These are phyloP conservation scores for Phytophthora pisi DNA, from an alignment of 352 stramenopile genomes.

Conservation along the genomic window DNA sequence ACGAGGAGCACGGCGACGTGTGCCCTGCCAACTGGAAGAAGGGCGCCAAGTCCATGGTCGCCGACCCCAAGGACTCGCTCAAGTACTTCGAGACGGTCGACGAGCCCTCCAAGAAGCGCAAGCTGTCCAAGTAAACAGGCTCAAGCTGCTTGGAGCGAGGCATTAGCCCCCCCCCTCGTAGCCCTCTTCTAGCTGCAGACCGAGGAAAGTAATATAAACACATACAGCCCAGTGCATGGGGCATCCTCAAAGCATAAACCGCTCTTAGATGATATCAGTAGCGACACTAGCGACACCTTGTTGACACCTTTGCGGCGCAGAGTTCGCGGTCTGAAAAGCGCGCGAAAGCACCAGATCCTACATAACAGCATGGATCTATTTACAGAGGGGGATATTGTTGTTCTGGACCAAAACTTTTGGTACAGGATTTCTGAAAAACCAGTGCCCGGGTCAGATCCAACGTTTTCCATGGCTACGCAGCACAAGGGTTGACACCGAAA, in stretches of 20 bases:
- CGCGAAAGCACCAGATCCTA: background rate
- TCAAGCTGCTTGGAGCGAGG: too few relatives aligned
- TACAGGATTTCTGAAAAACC: too few relatives aligned
- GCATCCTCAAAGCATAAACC: background rate
- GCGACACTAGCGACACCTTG: too few relatives aligned
- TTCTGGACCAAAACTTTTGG: too few relatives aligned
- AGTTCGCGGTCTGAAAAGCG: background rate
- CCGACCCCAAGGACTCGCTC: constrained; percentile 74
- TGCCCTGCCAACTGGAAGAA: constrained; percentile 94
- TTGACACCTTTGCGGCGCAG: too few relatives aligned
- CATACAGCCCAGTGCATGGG: background rate
- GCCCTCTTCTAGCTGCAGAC: background rate
- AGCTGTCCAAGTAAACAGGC: constrained; percentile 26
- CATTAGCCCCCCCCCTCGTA: background rate
- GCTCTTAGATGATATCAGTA: too few relatives aligned
- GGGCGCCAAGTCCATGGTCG: constrained; percentile 86
- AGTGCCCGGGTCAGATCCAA: too few relatives aligned
- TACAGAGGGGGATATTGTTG: too few relatives aligned
- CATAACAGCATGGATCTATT: background rate
- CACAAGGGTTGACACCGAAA: too few relatives aligned
- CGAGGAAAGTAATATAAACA: background rate
- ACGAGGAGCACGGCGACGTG: constrained; percentile 90
- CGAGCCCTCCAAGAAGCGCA: constrained; percentile 40
- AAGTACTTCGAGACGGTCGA: constrained; percentile 75
- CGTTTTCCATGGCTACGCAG: too few relatives aligned